phyloP scores from a whole-genome alignment of 2,329 filamentous ascomycete species.

The Phoma sp. region DNA sequence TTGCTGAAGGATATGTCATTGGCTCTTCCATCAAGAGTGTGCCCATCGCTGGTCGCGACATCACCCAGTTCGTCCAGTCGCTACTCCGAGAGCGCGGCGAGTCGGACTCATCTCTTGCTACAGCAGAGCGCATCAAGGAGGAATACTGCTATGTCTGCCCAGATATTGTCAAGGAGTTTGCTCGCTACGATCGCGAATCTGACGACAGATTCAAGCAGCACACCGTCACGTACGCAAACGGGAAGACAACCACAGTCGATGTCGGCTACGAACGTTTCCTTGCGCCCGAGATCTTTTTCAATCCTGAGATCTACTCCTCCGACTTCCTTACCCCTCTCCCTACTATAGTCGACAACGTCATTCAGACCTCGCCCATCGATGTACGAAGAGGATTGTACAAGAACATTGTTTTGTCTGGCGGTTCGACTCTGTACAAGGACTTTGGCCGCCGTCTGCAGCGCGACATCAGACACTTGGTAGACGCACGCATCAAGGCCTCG shows the following conservation, averaged over 20 bases:
- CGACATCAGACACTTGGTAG: constrained; percentile 95
- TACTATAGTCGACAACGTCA: constrained; percentile 92
- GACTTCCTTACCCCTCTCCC: constrained; percentile 97
- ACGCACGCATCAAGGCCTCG: constrained; percentile 88
- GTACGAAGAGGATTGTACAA: constrained; percentile 97
- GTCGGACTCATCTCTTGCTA: constrained; percentile 95
- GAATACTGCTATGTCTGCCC: constrained; percentile 98
- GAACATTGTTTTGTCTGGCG: constrained; percentile 98
- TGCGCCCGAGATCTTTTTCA: constrained; percentile 99
- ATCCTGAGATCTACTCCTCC: constrained; percentile 98
- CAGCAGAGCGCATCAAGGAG: constrained; percentile 97
- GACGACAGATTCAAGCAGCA: constrained; percentile 86
- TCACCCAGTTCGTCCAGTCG: constrained; percentile 98
- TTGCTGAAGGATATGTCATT: constrained; percentile 98
- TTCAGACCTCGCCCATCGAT: constrained; percentile 96
- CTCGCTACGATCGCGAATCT: constrained; percentile 89
- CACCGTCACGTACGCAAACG: constrained; percentile 82
- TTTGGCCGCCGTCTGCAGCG: constrained; percentile 95
- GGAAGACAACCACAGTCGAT: constrained; percentile 83
- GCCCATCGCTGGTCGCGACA: constrained; percentile 95
- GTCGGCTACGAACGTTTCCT: constrained; percentile 98
- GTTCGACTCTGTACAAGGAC: constrained; percentile 97
- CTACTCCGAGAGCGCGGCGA: constrained; percentile 94
- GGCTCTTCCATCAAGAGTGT: constrained; percentile 99
- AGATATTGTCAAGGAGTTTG: constrained; percentile 98